A percentile compares a stretch with the other conserved stretches of the same genome.
phyloP scores from a whole-genome alignment of 2,329 filamentous ascomycete species.

The Xylariaceae sp. region DNA sequence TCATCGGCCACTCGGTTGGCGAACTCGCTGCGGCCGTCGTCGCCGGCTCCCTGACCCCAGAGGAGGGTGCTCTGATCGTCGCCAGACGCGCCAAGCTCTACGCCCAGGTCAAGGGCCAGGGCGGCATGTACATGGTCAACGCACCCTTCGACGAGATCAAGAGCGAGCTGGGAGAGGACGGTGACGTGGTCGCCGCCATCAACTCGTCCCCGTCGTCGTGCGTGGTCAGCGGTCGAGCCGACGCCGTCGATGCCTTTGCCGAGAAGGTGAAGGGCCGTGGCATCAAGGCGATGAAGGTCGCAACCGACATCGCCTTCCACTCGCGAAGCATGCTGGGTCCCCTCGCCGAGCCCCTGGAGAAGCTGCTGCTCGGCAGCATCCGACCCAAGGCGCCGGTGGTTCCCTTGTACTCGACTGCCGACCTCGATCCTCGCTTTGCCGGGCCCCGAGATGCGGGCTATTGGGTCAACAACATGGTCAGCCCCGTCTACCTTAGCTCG shows the following conservation, averaged over 20 bases:
- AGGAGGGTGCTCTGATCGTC: slow-evolving; percentile 34
- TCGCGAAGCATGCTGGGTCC: slow-evolving; percentile 30
- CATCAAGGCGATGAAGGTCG: slow-evolving; percentile 32
- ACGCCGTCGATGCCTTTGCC: slow-evolving; percentile 27
- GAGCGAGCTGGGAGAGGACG: slow-evolving; percentile 19
- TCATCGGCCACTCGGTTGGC: slow-evolving; percentile 38
- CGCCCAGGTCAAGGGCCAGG: slow-evolving; percentile 12
- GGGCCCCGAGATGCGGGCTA: slow-evolving; percentile 29
- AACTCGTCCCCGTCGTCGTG: slow-evolving; percentile 12
- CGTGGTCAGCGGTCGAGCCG: slow-evolving; percentile 6
- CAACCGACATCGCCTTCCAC: slow-evolving; percentile 39
- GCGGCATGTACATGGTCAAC: slow-evolving; percentile 30
- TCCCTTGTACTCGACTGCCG: slow-evolving; percentile 34
- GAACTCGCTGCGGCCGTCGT: slow-evolving; percentile 36
- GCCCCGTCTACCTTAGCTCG: slow-evolving; percentile 32
- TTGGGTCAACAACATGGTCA: slow-evolving; percentile 37
- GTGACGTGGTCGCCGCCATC: slow-evolving; percentile 7
- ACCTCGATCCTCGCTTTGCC: slow-evolving; percentile 20
- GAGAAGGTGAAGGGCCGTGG: slow-evolving; percentile 22
- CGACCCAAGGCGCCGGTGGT: slow-evolving; percentile 20
- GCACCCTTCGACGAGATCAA: slow-evolving; percentile 25
- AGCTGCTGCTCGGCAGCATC: slow-evolving; percentile 19
- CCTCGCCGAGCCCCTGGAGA: slow-evolving; percentile 27
- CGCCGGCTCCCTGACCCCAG: slow-evolving; percentile 28
- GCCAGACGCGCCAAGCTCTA: slow-evolving; percentile 28